Percentiles rank a stretch among this genome's conserved stretches.
These are phyloP conservation scores for Chrysopogon serrulatus DNA, from an alignment of 176 grass and related monocot genomes.

Conservation along the genomic window DNA sequence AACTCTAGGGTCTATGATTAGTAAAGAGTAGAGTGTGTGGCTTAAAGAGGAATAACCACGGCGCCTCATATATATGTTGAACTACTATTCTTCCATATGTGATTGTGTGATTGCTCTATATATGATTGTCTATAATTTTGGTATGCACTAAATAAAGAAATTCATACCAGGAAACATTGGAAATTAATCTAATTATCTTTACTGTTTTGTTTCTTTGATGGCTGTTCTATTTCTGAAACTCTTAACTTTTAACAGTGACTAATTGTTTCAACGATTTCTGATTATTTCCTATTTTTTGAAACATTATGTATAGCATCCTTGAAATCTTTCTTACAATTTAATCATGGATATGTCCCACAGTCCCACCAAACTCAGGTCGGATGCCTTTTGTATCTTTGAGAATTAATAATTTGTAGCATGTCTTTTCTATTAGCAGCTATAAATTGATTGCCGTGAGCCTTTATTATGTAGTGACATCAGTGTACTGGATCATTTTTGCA, in stretches of 20 bases:
- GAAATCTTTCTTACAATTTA: background rate
- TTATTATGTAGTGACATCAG: background rate
- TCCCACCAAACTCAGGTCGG: background rate
- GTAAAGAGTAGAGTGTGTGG: background rate
- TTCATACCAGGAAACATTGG: background rate
- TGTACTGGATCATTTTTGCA: background rate
- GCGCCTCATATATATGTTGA: background rate
- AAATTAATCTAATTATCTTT: background rate
- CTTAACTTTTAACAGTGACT: background rate
- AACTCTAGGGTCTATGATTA: slow-evolving; percentile 5
- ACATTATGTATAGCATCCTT: background rate
- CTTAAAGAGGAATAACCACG: background rate
- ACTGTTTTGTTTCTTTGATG: background rate
- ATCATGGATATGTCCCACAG: background rate
- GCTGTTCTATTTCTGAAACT: background rate
- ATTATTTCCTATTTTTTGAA: background rate
- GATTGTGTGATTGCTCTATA: background rate
- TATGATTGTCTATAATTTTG: background rate
- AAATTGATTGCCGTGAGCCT: background rate
- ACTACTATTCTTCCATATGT: background rate
- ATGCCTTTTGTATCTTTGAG: background rate
- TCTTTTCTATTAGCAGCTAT: background rate
- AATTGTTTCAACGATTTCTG: background rate
- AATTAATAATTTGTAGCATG: background rate
- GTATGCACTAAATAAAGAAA: background rate